These are phyloP conservation scores for Lupinus albus DNA, from an alignment of 306 rosid genomes.

Conservation along the genomic window DNA sequence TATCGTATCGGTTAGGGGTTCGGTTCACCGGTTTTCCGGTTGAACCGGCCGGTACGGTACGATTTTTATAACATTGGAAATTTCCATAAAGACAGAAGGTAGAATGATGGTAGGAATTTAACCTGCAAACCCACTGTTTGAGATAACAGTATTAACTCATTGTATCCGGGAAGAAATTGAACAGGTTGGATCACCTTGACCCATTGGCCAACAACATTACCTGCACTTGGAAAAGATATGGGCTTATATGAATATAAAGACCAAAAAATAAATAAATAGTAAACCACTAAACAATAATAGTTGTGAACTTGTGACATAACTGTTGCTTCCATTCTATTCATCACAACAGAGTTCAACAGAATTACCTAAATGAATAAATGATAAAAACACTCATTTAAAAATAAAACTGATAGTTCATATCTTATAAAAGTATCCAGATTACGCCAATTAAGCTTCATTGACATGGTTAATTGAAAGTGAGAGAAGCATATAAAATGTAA, in stretches of 20 bases:
- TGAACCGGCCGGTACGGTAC: no score
- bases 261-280: conserved; percentile 6
- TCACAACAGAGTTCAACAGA: background rate
- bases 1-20: no score
- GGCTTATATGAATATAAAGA: conserved; percentile 30
- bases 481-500: conserved; percentile 7
- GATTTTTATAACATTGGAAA: no score
- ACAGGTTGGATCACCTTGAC: conserved; percentile 76
- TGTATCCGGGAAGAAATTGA: conserved; percentile 74
- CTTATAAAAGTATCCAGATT: background rate
- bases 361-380: conserved; percentile 8
- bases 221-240: conserved; percentile 55
- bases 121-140: conserved; percentile 95
- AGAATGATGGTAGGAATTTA: conserved; percentile 39
- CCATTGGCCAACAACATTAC: conserved; percentile 75
- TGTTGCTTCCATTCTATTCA: conserved; percentile 27
- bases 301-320: conserved; percentile 9
- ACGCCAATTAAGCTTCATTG: background rate
- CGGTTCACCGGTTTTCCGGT: no score
- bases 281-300: conserved; percentile 28
- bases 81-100: conserved; percentile 23
- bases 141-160: conserved; percentile 70
- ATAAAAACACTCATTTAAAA: background rate
- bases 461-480: background rate
- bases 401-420: background rate